phyloP scores from a whole-genome alignment of 352 stramenopile species.

The Phytophthora foliorum region DNA sequence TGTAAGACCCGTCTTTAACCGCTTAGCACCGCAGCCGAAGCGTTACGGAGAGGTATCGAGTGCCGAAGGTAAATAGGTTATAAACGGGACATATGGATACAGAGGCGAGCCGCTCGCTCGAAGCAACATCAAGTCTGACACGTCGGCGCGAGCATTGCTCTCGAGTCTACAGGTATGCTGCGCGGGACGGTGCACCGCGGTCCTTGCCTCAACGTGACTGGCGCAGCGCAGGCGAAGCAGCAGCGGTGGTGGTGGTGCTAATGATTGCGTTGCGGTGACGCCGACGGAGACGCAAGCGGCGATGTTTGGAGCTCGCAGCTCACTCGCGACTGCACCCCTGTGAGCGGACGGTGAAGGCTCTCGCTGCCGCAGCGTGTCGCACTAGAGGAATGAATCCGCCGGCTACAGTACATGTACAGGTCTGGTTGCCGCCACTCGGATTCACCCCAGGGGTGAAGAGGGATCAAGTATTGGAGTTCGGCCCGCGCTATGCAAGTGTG shows the following conservation, averaged over 20 bases:
- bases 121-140: constrained; percentile 43
- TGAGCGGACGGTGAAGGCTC: constrained; percentile 11
- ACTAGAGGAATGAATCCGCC: constrained; percentile 37
- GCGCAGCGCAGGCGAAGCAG: neutral
- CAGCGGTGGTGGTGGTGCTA: neutral
- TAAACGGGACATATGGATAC: constrained; percentile 17
- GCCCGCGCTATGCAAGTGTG: constrained; percentile 34
- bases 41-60: constrained; percentile 18
- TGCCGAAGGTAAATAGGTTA: neutral
- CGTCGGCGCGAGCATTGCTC: constrained; percentile 16
- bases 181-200: too few species aligned
- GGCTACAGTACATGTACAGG: too few species aligned
- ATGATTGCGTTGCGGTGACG: neutral
- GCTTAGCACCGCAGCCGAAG: constrained; percentile 13
- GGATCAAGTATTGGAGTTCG: constrained; percentile 11
- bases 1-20: neutral
- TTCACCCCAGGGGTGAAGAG: constrained; percentile 8
- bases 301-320: neutral
- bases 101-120: constrained; percentile 18
- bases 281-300: neutral
- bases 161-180: too few species aligned
- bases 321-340: constrained; percentile 17
- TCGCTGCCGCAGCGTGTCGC: constrained; percentile 24
- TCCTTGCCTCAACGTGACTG: neutral
- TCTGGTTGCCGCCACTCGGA: constrained; percentile 7